A percentile compares a stretch with the other conserved stretches of the same genome.
Evolutionary conservation across 2,329 filamentous ascomycete species (phyloP).

Genomic region (Colletotrichum limetticola): DNA sequence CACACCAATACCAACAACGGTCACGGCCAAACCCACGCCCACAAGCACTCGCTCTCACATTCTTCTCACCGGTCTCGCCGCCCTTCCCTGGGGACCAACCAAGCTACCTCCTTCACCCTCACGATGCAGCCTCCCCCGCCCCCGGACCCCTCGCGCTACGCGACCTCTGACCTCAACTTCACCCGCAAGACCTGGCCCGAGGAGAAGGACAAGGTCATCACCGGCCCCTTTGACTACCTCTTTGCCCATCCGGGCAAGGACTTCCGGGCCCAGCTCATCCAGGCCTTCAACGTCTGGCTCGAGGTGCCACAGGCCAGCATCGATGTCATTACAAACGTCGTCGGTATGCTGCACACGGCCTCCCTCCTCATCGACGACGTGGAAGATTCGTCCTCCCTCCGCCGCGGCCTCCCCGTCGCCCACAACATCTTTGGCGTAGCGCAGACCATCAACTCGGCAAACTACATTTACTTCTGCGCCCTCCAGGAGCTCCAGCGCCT

Average conservation of each 20-base stretch:
- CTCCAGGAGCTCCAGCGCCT: constrained; percentile 80
- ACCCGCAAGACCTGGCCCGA: constrained; percentile 70
- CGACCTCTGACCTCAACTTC: constrained; percentile 66
- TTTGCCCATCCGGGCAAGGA: constrained; percentile 85
- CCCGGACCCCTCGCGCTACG: constrained; percentile 63
- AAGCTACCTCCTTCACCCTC: constrained; percentile 43
- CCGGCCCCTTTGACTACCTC: constrained; percentile 85
- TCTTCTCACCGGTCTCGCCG: constrained; percentile 22
- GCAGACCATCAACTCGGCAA: constrained; percentile 91
- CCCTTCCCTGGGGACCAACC: constrained; percentile 36
- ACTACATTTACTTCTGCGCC: constrained; percentile 88
- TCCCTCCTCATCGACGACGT: constrained; percentile 89
- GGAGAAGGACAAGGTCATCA: constrained; percentile 81
- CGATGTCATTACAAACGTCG: constrained; percentile 79
- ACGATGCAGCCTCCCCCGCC: constrained; percentile 52
- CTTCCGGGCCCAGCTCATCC: constrained; percentile 82
- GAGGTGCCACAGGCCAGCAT: constrained; percentile 77
- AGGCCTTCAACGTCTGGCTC: constrained; percentile 84
- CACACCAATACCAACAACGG: constrained; percentile 47
- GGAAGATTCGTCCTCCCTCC: constrained; percentile 81
- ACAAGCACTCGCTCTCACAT: constrained; percentile 21
- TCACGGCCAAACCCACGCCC: background rate
- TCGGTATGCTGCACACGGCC: constrained; percentile 88
- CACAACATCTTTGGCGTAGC: constrained; percentile 87
- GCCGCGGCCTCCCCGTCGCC: constrained; percentile 83